Conservation (phyloP, 164 flowering plant genomes). For the Magnolia changhungtana region DNA sequence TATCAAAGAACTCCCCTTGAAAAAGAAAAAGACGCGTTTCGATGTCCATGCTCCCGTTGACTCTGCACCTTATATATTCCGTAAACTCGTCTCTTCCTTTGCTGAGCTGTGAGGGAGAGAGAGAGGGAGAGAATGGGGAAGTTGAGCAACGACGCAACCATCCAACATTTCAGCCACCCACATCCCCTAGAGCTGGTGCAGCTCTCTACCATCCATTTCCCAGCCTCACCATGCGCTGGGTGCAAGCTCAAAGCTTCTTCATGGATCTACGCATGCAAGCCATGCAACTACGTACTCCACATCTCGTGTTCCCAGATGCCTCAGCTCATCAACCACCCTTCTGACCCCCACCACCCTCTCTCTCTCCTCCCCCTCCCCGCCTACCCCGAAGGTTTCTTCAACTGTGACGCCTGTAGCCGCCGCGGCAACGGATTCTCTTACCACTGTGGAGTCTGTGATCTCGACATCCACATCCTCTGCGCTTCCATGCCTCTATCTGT, state of each 20-base stretch:
- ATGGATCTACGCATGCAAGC: slow-evolving; percentile 18
- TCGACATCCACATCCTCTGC: slow-evolving; percentile 35
- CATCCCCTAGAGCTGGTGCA: slow-evolving; percentile 17
- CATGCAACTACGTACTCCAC: slow-evolving; percentile 28
- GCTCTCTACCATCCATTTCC: not conserved
- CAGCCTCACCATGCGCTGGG: slow-evolving; percentile 8
- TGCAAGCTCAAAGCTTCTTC: slow-evolving; percentile 17
- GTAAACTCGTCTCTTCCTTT: not conserved
- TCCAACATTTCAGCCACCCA: slow-evolving; percentile 25
- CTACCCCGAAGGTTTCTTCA: slow-evolving; percentile 34
- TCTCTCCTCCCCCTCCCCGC: slow-evolving; percentile 28
- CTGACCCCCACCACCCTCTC: slow-evolving; percentile 28
- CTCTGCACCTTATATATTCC: not conserved
- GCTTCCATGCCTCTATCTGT: slow-evolving; percentile 28
- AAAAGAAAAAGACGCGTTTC: not conserved
- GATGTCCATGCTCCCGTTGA: not conserved
- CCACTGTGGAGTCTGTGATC: slow-evolving; percentile 28
- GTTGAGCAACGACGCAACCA: not conserved
- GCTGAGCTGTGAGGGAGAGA: not conserved
- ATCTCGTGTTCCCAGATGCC: slow-evolving; percentile 21
- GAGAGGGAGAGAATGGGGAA: slow-evolving; percentile 13
- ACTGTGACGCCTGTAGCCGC: slow-evolving; percentile 41
- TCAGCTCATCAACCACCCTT: slow-evolving; percentile 25
- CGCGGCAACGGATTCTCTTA: slow-evolving; percentile 41
- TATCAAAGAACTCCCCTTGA: not conserved